Conservation (phyloP, 2,329 filamentous ascomycete genomes). For the Tympanopsis confertula region DNA sequence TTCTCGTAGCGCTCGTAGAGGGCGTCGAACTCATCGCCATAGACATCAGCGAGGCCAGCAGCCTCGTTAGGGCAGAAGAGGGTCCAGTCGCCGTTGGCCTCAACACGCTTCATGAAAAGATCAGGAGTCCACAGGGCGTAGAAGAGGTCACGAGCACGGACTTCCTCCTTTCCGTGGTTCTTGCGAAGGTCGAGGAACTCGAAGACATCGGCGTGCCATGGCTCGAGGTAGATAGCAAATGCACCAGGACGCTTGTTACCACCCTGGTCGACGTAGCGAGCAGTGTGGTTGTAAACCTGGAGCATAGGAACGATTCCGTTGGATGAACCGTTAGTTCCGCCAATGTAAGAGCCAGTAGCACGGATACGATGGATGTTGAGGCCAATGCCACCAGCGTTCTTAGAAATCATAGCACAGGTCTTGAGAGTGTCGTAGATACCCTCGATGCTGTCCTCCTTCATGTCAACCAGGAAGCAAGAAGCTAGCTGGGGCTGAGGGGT, state of each 20-base stretch:
- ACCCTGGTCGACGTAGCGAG: conserved; percentile 95
- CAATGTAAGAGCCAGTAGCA: conserved; percentile 94
- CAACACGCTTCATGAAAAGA: conserved; percentile 98
- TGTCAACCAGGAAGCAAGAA: conserved; percentile 97
- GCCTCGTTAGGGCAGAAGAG: conserved; percentile 97
- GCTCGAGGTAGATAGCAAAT: conserved; percentile 97
- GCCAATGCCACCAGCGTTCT: conserved; percentile 96
- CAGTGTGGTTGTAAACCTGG: conserved; percentile 98
- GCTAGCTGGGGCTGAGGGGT: conserved; percentile 90
- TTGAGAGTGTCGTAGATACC: conserved; percentile 98
- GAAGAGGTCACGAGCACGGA: conserved; percentile 93
- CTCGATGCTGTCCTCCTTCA: conserved; percentile 99
- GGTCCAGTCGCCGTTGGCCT: conserved; percentile 93
- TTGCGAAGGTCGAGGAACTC: conserved; percentile 95
- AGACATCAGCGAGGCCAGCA: conserved; percentile 87
- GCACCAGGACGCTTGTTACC: conserved; percentile 98
- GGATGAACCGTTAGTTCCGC: conserved; percentile 93
- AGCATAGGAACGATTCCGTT: conserved; percentile 98
- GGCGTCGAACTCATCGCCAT: conserved; percentile 92
- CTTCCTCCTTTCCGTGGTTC: conserved; percentile 98
- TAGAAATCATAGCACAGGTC: conserved; percentile 99
- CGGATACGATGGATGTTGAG: conserved; percentile 94
- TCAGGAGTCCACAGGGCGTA: conserved; percentile 97
- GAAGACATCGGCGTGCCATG: conserved; percentile 96
- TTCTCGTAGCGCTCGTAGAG: conserved; percentile 84